phyloP scores from a whole-genome alignment of 139 green algal genomes.

The Chlamydomonas incerta region DNA sequence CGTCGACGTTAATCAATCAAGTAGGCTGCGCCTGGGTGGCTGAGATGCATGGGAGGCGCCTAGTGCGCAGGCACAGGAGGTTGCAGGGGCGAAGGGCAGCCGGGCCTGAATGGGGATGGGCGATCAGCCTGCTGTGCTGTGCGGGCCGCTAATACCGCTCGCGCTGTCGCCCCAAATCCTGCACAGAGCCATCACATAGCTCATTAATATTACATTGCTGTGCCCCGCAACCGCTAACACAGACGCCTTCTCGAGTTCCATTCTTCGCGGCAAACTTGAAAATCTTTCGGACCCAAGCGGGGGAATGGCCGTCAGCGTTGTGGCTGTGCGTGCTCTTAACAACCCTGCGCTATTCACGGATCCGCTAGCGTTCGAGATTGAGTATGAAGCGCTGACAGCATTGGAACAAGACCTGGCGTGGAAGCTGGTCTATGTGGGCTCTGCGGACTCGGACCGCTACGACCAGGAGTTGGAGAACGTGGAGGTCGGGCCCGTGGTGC shows the following conservation, averaged over 20 bases:
- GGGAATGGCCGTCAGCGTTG: conserved; percentile 91
- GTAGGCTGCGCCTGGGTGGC: too few species aligned
- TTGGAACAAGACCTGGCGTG: conserved; percentile 94
- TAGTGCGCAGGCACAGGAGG: too few species aligned
- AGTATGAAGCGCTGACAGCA: conserved; percentile 91
- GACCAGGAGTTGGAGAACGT: conserved; percentile 94
- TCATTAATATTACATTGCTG: not conserved
- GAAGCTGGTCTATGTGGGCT: conserved; percentile 97
- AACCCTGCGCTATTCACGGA: conserved; percentile 88
- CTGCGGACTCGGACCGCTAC: conserved; percentile 91
- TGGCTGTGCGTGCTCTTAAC: conserved; percentile 82
- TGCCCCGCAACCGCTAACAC: not conserved
- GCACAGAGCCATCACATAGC: not conserved
- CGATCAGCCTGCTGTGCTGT: too few species aligned
- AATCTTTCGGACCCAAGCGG: not conserved
- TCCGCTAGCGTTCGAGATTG: conserved; percentile 94
- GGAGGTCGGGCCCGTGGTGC: conserved; percentile 92
- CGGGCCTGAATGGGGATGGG: too few species aligned
- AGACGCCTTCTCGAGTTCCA: not conserved
- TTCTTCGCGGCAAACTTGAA: not conserved
- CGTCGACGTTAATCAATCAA: too few species aligned
- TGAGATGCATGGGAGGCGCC: too few species aligned
- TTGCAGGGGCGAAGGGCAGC: too few species aligned
- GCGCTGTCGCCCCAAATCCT: not conserved
- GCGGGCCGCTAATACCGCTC: too few species aligned